Base-by-base conservation (phyloP, 306 rosid species). In the Fragaria ananassa region DNA sequence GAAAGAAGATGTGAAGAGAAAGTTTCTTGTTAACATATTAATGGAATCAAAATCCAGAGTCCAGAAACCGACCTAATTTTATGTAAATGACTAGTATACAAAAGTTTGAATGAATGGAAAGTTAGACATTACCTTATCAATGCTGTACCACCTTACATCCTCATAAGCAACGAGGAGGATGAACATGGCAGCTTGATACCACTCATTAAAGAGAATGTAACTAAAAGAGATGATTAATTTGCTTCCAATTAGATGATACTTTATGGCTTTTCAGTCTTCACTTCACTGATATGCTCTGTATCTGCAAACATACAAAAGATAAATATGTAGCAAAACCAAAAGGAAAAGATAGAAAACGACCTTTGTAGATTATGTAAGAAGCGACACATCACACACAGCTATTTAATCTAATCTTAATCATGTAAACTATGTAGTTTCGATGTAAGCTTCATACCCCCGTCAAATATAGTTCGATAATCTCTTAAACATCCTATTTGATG, bases 231-330 rank as follows among this genome's bases (percentile, higher is more conserved):
- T 34, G n/a, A 58, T 31, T 31, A 31, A 31, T 25, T 56, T 45
- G 37, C 42, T 47, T 23, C 76, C 69, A 10, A 1, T 44, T 13
- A 29, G n/a, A 9, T 11, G 29, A 58, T 42, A 49, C 60, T 74
- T 58, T 44, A 74, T 44, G 42, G 56, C 29, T 35, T 25, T 27
- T 69, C 73, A 3, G 25, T 56, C 50, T 73, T 73, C 77, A 60
- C 45, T 58, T 58, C 69, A 18, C 44, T 60, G 42, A 15, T 18
- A 10, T 58, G 56, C 45, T 74, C 69, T 58, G 14, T 29, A 58
- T 58, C 69, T 58, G 29, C 57, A 74, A 60, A 17, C 68, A 60
- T 18, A 73, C 31, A 6, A 8, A 72, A 72, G 23, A 49, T 70
- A 27, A 31, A 15, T 17, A 47, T 21, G 35, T 41, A 2, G 10